Evolutionary conservation across 1,139 yeast genomes (phyloP).

Genomic region (Geotrichum klebahnii): DNA sequence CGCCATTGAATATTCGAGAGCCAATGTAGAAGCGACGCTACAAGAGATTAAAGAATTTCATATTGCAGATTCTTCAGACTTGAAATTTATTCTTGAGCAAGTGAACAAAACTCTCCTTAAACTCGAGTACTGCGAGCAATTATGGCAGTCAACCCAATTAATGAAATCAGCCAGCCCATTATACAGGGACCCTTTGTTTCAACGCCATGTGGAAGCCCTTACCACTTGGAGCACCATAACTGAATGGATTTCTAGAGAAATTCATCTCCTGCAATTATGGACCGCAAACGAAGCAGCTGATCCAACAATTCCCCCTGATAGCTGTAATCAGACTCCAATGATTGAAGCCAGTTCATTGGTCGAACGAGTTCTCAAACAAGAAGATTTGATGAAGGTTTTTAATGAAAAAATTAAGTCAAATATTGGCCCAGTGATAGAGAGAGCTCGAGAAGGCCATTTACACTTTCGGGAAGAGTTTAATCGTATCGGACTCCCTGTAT

Average conservation of each 20-base stretch:
- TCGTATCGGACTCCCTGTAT: conserved; percentile 70
- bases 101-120: conserved; percentile 56
- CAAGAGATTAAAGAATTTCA: conserved; percentile 67
- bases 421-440: conserved; percentile 68
- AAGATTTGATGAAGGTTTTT: conserved; percentile 68
- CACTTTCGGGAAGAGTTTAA: conserved; percentile 60
- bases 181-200: conserved; percentile 62
- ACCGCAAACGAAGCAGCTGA: conserved; percentile 81
- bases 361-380: conserved; percentile 76
- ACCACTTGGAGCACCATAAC: conserved; percentile 82
- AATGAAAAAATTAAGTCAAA: conserved; percentile 53
- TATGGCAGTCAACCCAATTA: conserved; percentile 77
- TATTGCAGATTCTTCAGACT: conserved; percentile 38
- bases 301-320: conserved; percentile 41
- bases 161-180: conserved; percentile 76
- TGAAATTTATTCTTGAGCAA: conserved; percentile 40
- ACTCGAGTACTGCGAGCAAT: conserved; percentile 64
- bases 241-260: conserved; percentile 60
- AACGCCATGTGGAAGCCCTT: conserved; percentile 65
- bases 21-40: conserved; percentile 67
- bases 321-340: conserved; percentile 4
- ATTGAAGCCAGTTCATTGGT: conserved; percentile 53
- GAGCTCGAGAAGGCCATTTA: conserved; percentile 69
- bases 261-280: conserved; percentile 57
- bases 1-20: conserved; percentile 65